These are phyloP conservation scores for Diospyros lotus DNA, from an alignment of 148 eudicot species.

Conservation along the genomic window DNA sequence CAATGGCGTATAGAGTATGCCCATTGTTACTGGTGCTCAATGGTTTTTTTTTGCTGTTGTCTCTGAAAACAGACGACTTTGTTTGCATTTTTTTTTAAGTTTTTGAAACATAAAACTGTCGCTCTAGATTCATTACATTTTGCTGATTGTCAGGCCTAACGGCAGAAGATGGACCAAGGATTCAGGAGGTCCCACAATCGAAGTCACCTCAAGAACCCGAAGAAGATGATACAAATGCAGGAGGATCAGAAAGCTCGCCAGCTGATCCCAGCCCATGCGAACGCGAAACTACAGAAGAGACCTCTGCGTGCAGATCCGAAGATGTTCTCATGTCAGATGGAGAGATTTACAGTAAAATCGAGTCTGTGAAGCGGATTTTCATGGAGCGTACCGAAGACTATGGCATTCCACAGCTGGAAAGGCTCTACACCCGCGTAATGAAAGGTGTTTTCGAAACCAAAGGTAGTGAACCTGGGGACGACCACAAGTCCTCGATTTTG, in stretches of 20 bases:
- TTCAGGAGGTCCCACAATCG: conserved; percentile 30
- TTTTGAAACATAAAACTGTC: not conserved
- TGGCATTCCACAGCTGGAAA: conserved; percentile 83
- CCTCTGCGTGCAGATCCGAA: conserved; percentile 19
- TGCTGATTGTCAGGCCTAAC: conserved; percentile 2
- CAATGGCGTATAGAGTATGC: not conserved
- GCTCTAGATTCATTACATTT: not conserved
- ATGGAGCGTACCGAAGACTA: conserved; percentile 54
- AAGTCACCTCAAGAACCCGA: conserved; percentile 45
- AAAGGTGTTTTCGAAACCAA: conserved; percentile 70
- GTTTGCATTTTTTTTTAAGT: too few relatives aligned
- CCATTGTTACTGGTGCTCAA: not conserved
- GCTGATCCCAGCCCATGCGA: conserved; percentile 29
- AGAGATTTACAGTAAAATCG: conserved; percentile 47
- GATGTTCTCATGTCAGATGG: conserved; percentile 56
- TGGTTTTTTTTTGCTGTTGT: too few relatives aligned
- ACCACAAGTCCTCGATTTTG: conserved; percentile 53
- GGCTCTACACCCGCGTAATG: conserved; percentile 68
- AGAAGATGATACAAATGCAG: conserved; percentile 23
- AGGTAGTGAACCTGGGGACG: conserved; percentile 31
- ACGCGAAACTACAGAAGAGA: conserved; percentile 26
- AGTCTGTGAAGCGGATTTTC: conserved; percentile 51
- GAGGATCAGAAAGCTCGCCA: conserved; percentile 24
- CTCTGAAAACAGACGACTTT: too few relatives aligned
- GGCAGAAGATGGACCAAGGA: conserved; percentile 44